Conservation (phyloP, 2,329 filamentous ascomycete genomes). For the Cytospora schulzeri region DNA sequence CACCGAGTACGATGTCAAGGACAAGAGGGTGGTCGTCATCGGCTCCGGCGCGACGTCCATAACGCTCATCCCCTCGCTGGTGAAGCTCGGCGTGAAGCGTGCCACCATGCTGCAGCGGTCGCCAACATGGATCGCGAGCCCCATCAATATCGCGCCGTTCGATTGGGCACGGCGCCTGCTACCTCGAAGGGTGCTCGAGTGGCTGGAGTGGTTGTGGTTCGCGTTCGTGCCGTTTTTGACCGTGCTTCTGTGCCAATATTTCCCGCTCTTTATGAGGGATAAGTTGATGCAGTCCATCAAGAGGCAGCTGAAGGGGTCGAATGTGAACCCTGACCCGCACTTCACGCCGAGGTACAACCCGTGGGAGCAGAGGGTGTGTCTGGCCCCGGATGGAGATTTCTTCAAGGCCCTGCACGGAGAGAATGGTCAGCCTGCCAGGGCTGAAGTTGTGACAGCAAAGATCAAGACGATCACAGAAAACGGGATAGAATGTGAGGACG, state of each 20-base stretch:
- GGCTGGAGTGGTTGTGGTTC: conserved; percentile 40
- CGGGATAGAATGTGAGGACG: conserved; percentile 47
- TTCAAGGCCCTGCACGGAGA: conserved; percentile 38
- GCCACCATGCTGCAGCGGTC: conserved; percentile 73
- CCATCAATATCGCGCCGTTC: conserved; percentile 61
- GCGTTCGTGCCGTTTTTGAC: conserved; percentile 18
- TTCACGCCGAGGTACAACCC: conserved; percentile 37
- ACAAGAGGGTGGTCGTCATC: conserved; percentile 68
- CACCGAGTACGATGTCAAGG: conserved; percentile 69
- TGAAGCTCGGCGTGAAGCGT: conserved; percentile 49
- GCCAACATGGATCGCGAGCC: conserved; percentile 61
- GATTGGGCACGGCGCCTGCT: conserved; percentile 60
- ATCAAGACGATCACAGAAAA: conserved; percentile 49
- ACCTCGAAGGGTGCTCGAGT: conserved; percentile 38
- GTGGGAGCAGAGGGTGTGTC: conserved; percentile 71
- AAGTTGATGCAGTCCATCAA: conserved; percentile 57
- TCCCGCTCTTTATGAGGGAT: conserved; percentile 66
- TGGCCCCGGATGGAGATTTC: conserved; percentile 52
- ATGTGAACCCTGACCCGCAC: conserved; percentile 48
- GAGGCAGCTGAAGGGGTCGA: conserved; percentile 56
- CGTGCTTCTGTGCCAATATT: conserved; percentile 52
- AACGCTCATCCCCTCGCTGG: conserved; percentile 65
- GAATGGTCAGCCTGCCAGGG: conserved; percentile 41
- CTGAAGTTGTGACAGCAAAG: conserved; percentile 45
- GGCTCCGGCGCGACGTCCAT: conserved; percentile 71